Conservation (phyloP, 805 yeast species). For the Kuraishia cidri region DNA sequence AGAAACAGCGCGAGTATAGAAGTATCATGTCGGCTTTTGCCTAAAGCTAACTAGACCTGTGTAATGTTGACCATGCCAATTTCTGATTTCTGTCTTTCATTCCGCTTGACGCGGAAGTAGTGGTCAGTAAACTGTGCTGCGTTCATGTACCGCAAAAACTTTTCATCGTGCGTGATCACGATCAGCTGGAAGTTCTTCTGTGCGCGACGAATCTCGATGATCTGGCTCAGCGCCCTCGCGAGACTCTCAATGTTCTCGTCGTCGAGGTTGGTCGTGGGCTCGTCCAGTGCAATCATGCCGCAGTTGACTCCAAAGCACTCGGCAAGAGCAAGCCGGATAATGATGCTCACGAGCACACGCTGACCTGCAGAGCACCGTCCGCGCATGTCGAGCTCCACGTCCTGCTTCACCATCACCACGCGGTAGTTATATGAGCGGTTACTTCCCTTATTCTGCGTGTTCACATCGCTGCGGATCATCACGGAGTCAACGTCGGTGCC, state of each 20-base stretch:
- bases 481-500: conserved; percentile 95
- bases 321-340: conserved; percentile 84
- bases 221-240: conserved; percentile 68
- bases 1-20: conserved; percentile 21
- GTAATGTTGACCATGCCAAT: conserved; percentile 27
- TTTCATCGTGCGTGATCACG: conserved; percentile 95
- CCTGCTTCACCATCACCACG: conserved; percentile 91
- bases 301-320: conserved; percentile 94
- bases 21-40: no score
- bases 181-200: conserved; percentile 91
- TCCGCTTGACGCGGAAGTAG: conserved; percentile 74
- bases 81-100: conserved; percentile 71
- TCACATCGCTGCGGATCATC: conserved; percentile 73
- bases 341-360: conserved; percentile 85
- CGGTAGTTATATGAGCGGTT: conserved; percentile 80
- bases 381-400: conserved; percentile 91
- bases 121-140: conserved; percentile 83
- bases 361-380: conserved; percentile 99
- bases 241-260: conserved; percentile 81
- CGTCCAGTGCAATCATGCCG: conserved; percentile 94
- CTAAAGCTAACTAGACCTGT: no score
- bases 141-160: conserved; percentile 75
- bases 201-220: conserved; percentile 62
- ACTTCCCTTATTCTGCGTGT: conserved; percentile 28
- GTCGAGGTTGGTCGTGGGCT: conserved; percentile 95